Conservation (phyloP, 2,329 filamentous ascomycete genomes). For the Hypoxylon sp. region DNA sequence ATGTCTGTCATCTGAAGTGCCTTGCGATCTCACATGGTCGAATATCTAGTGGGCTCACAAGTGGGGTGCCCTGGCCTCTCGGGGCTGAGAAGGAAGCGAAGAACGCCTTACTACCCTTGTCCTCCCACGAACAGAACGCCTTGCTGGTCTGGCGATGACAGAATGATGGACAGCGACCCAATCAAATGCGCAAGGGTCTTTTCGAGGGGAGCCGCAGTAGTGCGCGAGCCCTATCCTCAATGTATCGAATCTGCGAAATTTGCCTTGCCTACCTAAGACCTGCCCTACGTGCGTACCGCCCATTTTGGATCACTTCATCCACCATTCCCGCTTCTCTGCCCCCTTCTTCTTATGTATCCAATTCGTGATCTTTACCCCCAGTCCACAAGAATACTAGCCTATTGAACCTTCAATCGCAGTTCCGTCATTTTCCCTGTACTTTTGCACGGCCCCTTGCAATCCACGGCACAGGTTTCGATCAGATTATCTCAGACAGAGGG, state of each 20-base stretch:
- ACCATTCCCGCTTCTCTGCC: conserved; percentile 42
- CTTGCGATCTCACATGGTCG: conserved; percentile 38
- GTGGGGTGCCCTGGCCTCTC: conserved; percentile 43
- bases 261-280: conserved; percentile 29
- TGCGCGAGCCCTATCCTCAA: conserved; percentile 42
- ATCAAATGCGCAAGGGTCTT: conserved; percentile 29
- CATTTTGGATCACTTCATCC: conserved; percentile 45
- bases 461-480: conserved; percentile 43
- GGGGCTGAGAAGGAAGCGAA: conserved; percentile 49
- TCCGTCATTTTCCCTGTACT: conserved; percentile 29
- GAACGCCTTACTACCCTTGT: conserved; percentile 47
- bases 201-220: conserved; percentile 38
- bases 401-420: conserved; percentile 23
- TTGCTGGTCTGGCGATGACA: conserved; percentile 44
- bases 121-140: conserved; percentile 38
- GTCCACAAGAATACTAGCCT: conserved; percentile 25
- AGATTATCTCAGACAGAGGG: conserved; percentile 35
- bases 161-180: conserved; percentile 34
- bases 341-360: conserved; percentile 22
- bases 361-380: conserved; percentile 4
- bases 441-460: conserved; percentile 49
- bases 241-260: conserved; percentile 40
- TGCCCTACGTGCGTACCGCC: conserved; percentile 33
- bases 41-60: conserved; percentile 34
- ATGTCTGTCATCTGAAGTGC: conserved; percentile 35